Percentiles rank a stretch among this genome's conserved stretches.
These are phyloP conservation scores for Lojkania enalia DNA, from an alignment of 2,329 filamentous ascomycete species.

Conservation along the genomic window DNA sequence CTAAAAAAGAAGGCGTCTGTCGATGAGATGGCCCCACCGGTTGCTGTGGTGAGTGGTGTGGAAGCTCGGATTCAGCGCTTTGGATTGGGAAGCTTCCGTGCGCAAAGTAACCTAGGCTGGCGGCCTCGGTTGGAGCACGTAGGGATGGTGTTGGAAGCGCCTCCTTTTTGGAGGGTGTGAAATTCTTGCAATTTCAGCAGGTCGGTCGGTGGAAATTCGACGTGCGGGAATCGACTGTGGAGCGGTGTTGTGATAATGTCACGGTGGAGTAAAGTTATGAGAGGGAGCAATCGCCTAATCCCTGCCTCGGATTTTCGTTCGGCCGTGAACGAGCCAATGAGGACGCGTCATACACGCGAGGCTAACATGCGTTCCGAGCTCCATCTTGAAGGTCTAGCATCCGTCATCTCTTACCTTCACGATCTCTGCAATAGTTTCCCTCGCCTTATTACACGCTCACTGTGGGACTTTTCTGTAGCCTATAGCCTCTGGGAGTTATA, in stretches of 20 bases:
- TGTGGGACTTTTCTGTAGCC: too few species aligned
- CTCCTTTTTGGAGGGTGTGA: background rate
- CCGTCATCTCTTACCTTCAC: too few species aligned
- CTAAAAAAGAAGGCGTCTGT: background rate
- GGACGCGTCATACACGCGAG: slow-evolving; percentile 20
- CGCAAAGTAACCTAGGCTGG: slow-evolving; percentile 1
- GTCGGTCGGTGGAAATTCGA: background rate
- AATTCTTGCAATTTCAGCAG: too few species aligned
- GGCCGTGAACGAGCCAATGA: slow-evolving; percentile 29
- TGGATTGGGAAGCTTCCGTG: background rate
- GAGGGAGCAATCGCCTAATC: slow-evolving; percentile 20
- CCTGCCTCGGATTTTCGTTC: slow-evolving; percentile 18
- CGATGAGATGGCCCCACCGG: background rate
- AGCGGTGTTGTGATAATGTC: background rate
- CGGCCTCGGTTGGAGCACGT: background rate
- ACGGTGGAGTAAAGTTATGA: slow-evolving; percentile 25
- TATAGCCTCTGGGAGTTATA: too few species aligned
- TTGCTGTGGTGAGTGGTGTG: background rate
- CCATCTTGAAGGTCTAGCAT: too few species aligned
- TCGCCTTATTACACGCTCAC: too few species aligned
- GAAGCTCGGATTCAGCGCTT: background rate
- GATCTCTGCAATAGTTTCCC: too few species aligned
- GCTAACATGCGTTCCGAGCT: too few species aligned
- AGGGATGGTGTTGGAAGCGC: background rate
- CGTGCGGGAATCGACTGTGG: background rate